A percentile compares a stretch with the other conserved stretches of the same genome.
phyloP scores from a whole-genome alignment of 2,329 filamentous ascomycete genomes.

The Talaromyces sp. region DNA sequence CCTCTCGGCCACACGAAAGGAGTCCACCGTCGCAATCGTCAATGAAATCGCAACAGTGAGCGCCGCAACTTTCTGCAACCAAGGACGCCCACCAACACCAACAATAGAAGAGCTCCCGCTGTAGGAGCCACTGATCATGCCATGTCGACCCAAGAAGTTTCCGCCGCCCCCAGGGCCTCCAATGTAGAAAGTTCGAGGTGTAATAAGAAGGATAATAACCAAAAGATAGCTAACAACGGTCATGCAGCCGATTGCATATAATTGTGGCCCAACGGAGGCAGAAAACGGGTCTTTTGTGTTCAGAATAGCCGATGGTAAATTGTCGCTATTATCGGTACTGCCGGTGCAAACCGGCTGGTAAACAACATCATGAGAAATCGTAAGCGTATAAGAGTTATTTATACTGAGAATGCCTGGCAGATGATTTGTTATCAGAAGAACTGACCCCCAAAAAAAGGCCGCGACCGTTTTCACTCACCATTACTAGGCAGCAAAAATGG shows the following conservation, averaged over 20 bases:
- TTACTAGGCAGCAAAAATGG: constrained; percentile 57
- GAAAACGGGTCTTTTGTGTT: constrained; percentile 84
- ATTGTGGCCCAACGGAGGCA: constrained; percentile 84
- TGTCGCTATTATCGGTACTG: constrained; percentile 21
- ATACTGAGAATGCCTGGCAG: constrained; percentile 34
- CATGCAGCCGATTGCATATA: constrained; percentile 85
- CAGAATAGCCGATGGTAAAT: constrained; percentile 47
- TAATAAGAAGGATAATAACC: constrained; percentile 89
- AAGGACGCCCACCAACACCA: constrained; percentile 83
- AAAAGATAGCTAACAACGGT: constrained; percentile 89
- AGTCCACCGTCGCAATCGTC: constrained; percentile 88
- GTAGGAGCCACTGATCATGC: constrained; percentile 77
- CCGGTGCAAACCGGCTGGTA: constrained; percentile 46
- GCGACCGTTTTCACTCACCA: constrained; percentile 33
- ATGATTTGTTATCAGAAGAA: not conserved
- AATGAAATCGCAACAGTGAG: constrained; percentile 69
- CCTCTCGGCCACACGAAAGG: constrained; percentile 72
- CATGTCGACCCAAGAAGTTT: constrained; percentile 71
- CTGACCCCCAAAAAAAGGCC: constrained; percentile 1
- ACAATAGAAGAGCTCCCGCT: constrained; percentile 61
- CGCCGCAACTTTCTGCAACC: constrained; percentile 74
- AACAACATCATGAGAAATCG: constrained; percentile 43
- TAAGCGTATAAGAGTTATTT: constrained; percentile 37
- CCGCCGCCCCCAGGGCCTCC: constrained; percentile 61
- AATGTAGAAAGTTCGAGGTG: constrained; percentile 86